Conservation (phyloP, 257 asterid species). For the Voacanga thouarsii region DNA sequence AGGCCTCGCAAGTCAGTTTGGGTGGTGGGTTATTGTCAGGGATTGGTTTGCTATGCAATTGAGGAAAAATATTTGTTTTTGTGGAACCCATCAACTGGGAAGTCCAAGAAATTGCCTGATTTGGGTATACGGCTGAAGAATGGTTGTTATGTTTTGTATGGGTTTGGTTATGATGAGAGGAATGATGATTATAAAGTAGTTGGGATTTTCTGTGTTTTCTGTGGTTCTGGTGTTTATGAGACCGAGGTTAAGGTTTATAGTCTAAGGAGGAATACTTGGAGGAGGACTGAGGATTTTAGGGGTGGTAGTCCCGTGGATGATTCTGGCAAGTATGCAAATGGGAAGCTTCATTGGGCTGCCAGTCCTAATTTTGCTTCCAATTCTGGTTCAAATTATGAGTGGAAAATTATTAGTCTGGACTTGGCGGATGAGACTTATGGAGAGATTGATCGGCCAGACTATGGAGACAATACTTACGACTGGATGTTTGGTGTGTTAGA, state of each 20-base stretch:
- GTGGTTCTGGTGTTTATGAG: slow-evolving; percentile 18
- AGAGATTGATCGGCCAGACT: slow-evolving; percentile 31
- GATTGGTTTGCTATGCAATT: slow-evolving; percentile 27
- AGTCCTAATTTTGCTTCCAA: slow-evolving; percentile 3
- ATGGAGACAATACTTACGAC: slow-evolving; percentile 19
- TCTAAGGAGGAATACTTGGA: slow-evolving; percentile 49
- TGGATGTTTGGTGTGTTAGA: slow-evolving; percentile 31
- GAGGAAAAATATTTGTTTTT: slow-evolving; percentile 16
- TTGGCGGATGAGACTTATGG: slow-evolving; percentile 38
- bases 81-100: slow-evolving; percentile 30
- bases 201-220: slow-evolving; percentile 25
- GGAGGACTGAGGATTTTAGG: slow-evolving; percentile 25
- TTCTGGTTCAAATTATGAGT: slow-evolving; percentile 16
- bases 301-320: slow-evolving; percentile 30
- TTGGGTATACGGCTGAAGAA: slow-evolving; percentile 5
- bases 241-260: slow-evolving; percentile 42
- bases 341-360: slow-evolving; percentile 58
- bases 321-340: slow-evolving; percentile 36
- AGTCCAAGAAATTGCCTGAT: slow-evolving; percentile 18
- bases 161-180: slow-evolving; percentile 32
- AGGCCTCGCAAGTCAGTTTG: neutral
- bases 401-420: slow-evolving; percentile 48
- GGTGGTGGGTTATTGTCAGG: slow-evolving; percentile 31
- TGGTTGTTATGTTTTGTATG: slow-evolving; percentile 20
- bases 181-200: slow-evolving; percentile 56